phyloP scores from a whole-genome alignment of 345 rosid genomes.

The Luvunga scandens region DNA sequence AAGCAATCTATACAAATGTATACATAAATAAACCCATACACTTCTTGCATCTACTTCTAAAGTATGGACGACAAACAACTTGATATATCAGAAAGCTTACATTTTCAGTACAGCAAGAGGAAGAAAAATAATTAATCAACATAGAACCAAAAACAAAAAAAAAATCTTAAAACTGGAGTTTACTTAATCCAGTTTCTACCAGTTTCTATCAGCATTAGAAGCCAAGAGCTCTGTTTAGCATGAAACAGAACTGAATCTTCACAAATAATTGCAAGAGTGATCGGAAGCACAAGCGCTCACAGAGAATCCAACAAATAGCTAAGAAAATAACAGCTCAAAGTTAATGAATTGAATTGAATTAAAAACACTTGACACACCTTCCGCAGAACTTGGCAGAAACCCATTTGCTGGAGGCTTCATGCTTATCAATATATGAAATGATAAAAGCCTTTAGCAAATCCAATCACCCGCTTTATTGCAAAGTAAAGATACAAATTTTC shows the following conservation, averaged over 20 bases:
- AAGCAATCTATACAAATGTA: background rate
- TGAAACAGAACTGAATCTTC: background rate
- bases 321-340: background rate
- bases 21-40: background rate
- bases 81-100: background rate
- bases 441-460: conserved; percentile 12
- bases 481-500: background rate
- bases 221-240: background rate
- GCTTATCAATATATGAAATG: conserved; percentile 21
- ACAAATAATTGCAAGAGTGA: background rate
- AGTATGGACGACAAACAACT: background rate
- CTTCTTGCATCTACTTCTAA: background rate
- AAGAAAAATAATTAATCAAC: background rate
- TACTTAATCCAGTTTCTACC: background rate
- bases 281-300: background rate
- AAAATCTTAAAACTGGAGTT: background rate
- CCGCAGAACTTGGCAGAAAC: conserved; percentile 52
- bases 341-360: conserved; percentile 1
- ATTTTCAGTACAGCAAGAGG: background rate
- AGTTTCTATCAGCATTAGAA: background rate
- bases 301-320: background rate
- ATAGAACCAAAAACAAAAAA: background rate
- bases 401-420: conserved; percentile 97
- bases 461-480: conserved; percentile 9
- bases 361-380: conserved; percentile 48